phyloP scores from a whole-genome alignment of 2,329 filamentous ascomycete genomes.

The Scedosporium minutisporum region DNA sequence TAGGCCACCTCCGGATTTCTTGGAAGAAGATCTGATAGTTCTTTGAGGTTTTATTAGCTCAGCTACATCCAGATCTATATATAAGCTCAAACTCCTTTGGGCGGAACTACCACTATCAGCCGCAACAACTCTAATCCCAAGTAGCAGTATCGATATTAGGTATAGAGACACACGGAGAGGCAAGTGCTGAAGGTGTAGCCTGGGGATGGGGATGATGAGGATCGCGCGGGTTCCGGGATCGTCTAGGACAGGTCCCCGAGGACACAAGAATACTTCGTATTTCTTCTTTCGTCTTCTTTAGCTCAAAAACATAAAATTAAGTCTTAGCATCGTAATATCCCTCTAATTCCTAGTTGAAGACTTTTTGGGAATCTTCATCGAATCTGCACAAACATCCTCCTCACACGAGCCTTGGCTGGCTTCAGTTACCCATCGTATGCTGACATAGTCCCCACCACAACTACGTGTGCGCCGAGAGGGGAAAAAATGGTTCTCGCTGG shows the following conservation, averaged over 20 bases:
- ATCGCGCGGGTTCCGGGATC: not conserved
- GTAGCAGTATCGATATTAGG: no score
- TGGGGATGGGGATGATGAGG: not conserved
- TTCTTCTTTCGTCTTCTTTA: not conserved
- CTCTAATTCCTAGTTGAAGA: not conserved
- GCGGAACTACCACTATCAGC: no score
- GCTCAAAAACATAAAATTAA: not conserved
- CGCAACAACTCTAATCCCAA: no score
- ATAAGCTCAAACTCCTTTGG: no score
- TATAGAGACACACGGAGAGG: no score
- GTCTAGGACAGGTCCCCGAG: not conserved
- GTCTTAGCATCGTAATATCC: not conserved
- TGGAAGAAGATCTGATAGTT: conserved; percentile 76
- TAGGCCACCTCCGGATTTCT: conserved; percentile 80
- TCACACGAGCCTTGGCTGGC: not conserved
- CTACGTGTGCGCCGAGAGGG: not conserved
- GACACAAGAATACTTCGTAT: no score
- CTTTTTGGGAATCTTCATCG: not conserved
- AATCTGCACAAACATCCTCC: not conserved
- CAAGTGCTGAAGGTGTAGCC: not conserved
- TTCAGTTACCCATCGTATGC: not conserved
- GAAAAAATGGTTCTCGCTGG: not conserved
- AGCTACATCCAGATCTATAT: no score
- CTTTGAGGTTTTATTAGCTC: no score
- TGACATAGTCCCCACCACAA: not conserved